Evolutionary conservation across 169 alveolate species (phyloP).

Genomic region (Plasmodium vinckei): DNA sequence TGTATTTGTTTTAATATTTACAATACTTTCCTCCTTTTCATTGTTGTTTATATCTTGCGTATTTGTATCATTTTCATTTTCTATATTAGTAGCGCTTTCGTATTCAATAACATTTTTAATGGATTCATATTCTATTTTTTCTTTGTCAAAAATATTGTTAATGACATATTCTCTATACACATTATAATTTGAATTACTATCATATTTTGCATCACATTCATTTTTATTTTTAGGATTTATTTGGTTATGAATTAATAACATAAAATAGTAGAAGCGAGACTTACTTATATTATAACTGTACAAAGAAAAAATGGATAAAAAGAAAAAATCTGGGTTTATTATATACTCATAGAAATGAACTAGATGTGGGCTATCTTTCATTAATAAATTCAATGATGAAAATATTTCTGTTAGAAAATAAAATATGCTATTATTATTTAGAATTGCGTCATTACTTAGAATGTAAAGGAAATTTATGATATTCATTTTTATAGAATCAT

Average conservation of each 20-base stretch:
- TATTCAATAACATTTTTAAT: conserved; percentile 20
- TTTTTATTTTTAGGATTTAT: conserved; percentile 12
- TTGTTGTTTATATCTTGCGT: conserved; percentile 7
- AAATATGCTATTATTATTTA: conserved; percentile 68
- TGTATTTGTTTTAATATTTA: conserved; percentile 2
- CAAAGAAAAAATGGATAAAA: conserved; percentile 60
- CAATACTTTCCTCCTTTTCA: conserved; percentile 16
- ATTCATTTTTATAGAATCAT: conserved; percentile 51
- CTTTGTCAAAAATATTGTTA: conserved; percentile 64
- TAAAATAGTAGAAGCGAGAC: conserved; percentile 65
- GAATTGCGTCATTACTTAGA: conserved; percentile 29
- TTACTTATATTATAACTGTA: conserved; percentile 66
- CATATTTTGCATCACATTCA: conserved; percentile 39
- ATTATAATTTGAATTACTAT: conserved; percentile 39
- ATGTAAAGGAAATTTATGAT: conserved; percentile 21
- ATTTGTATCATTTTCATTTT: conserved; percentile 6
- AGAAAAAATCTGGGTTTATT: conserved; percentile 60
- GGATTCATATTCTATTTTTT: conserved; percentile 60
- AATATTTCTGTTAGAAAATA: conserved; percentile 71
- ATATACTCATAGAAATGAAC: conserved; percentile 37
- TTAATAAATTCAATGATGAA: conserved; percentile 44
- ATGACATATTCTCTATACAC: conserved; percentile 22
- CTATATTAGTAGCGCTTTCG: background rate
- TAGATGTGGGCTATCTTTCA: conserved; percentile 31
- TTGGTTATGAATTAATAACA: conserved; percentile 64